These are phyloP conservation scores for Candida ovalis DNA, from an alignment of 805 yeast genomes.

Conservation along the genomic window DNA sequence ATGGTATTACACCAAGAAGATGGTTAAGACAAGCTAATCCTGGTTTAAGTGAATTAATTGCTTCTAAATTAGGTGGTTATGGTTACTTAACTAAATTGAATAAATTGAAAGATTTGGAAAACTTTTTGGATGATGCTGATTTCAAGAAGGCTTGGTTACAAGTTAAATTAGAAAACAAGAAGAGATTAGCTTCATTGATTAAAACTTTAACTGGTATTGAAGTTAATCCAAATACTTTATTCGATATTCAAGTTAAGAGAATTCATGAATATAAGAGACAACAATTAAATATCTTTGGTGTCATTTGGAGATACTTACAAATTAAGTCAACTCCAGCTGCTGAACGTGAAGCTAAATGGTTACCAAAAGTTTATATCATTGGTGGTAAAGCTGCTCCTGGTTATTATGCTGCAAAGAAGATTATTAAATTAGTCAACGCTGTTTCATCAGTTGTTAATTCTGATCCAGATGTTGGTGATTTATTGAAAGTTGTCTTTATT, in stretches of 20 bases:
- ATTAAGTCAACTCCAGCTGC: slow-evolving; percentile 65
- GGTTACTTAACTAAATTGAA: slow-evolving; percentile 67
- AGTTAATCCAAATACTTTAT: slow-evolving; percentile 69
- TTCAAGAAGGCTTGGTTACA: slow-evolving; percentile 69
- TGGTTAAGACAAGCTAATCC: slow-evolving; percentile 96
- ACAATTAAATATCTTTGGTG: slow-evolving; percentile 88
- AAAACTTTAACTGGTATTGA: slow-evolving; percentile 57
- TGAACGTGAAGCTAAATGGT: slow-evolving; percentile 55
- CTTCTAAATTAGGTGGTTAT: slow-evolving; percentile 65
- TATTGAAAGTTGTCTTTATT: slow-evolving; percentile 80
- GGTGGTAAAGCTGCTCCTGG: slow-evolving; percentile 99
- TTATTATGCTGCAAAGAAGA: slow-evolving; percentile 88
- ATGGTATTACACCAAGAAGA: slow-evolving; percentile 94
- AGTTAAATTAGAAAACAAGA: slow-evolving; percentile 69
- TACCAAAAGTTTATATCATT: slow-evolving; percentile 75
- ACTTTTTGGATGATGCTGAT: slow-evolving; percentile 60
- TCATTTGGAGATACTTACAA: slow-evolving; percentile 73
- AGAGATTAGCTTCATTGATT: slow-evolving; percentile 60
- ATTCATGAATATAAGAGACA: slow-evolving; percentile 96
- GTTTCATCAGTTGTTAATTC: slow-evolving; percentile 78
- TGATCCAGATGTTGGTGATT: slow-evolving; percentile 69
- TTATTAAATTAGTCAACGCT: slow-evolving; percentile 78
- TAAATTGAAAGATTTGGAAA: slow-evolving; percentile 60
- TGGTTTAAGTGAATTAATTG: slow-evolving; percentile 65
- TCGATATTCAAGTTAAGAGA: slow-evolving; percentile 91